Evolutionary conservation across 2,329 filamentous ascomycete genomes (phyloP).

Genomic region (Pezicula radicicola): DNA sequence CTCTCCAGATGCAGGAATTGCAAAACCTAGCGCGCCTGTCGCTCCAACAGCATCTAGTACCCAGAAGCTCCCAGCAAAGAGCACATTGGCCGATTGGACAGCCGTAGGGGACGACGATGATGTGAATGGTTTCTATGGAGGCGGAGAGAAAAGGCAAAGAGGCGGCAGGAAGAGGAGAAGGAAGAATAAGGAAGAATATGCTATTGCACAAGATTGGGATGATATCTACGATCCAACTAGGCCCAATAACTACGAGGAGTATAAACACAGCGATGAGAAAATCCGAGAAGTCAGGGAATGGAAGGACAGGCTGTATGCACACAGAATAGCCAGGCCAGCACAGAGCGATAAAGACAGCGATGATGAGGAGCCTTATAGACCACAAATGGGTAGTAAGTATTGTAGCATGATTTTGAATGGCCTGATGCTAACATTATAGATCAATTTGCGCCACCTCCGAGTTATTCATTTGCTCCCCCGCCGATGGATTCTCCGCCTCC

Average conservation of each 20-base stretch:
- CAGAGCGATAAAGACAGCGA: constrained; percentile 41
- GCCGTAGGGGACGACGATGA: constrained; percentile 78
- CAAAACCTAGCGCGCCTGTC: constrained; percentile 25
- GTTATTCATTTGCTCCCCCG: constrained; percentile 55
- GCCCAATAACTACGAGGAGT: constrained; percentile 83
- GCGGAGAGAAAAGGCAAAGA: constrained; percentile 59
- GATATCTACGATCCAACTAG: constrained; percentile 83
- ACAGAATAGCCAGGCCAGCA: constrained; percentile 50
- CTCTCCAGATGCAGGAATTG: constrained; percentile 18
- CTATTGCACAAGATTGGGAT: constrained; percentile 73
- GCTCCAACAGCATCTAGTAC: constrained; percentile 25
- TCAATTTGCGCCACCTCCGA: constrained; percentile 57
- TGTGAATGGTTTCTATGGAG: constrained; percentile 58
- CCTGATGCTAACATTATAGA: constrained; percentile 33
- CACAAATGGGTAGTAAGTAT: constrained; percentile 41
- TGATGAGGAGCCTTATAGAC: constrained; percentile 41
- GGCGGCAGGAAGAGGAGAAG: constrained; percentile 65
- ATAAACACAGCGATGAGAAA: constrained; percentile 79
- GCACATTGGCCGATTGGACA: constrained; percentile 77
- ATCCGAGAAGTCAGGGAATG: constrained; percentile 78
- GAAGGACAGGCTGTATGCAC: constrained; percentile 77
- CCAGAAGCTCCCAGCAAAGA: constrained; percentile 52
- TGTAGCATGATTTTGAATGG: background rate
- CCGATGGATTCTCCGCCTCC: constrained; percentile 37
- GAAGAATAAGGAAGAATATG: constrained; percentile 66